phyloP scores from a whole-genome alignment of 2,329 filamentous ascomycete species.

The Aspergillus spinulosporus region DNA sequence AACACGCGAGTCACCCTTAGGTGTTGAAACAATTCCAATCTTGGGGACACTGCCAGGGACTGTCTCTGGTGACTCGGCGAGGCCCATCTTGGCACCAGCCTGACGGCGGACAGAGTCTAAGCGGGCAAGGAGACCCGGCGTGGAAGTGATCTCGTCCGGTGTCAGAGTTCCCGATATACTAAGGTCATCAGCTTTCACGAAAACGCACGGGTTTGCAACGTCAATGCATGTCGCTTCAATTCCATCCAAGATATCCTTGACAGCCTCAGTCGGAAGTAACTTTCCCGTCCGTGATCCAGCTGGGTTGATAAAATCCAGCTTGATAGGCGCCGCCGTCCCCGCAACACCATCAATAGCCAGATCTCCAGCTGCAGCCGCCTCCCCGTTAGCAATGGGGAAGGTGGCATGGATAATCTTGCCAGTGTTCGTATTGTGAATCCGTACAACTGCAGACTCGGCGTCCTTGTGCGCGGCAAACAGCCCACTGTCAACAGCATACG shows the following conservation, averaged over 20 bases:
- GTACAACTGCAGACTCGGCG: conserved; percentile 36
- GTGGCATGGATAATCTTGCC: conserved; percentile 61
- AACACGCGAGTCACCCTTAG: conserved; percentile 23
- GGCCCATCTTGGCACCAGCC: conserved; percentile 63
- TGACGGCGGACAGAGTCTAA: conserved; percentile 59
- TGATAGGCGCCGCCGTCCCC: conserved; percentile 58
- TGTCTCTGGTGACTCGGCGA: conserved; percentile 47
- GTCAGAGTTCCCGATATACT: conserved; percentile 45
- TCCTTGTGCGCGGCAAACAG: conserved; percentile 37
- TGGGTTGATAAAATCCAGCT: conserved; percentile 63
- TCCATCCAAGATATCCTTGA: conserved; percentile 53
- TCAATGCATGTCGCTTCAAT: conserved; percentile 61
- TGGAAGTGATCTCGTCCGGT: conserved; percentile 55
- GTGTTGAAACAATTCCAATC: conserved; percentile 56
- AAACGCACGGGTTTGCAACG: conserved; percentile 64
- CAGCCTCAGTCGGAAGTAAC: conserved; percentile 60
- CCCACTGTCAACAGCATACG: conserved; percentile 61
- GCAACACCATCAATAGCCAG: conserved; percentile 66
- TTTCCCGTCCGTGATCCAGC: conserved; percentile 65
- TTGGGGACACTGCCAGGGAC: conserved; percentile 62
- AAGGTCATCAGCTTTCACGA: conserved; percentile 58
- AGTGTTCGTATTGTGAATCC: conserved; percentile 72
- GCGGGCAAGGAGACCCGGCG: conserved; percentile 45
- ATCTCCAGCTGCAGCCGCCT: conserved; percentile 53
- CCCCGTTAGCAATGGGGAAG: conserved; percentile 54